Base-by-base conservation (phyloP, 441 rosid genomes). In the Iberis amara region DNA sequence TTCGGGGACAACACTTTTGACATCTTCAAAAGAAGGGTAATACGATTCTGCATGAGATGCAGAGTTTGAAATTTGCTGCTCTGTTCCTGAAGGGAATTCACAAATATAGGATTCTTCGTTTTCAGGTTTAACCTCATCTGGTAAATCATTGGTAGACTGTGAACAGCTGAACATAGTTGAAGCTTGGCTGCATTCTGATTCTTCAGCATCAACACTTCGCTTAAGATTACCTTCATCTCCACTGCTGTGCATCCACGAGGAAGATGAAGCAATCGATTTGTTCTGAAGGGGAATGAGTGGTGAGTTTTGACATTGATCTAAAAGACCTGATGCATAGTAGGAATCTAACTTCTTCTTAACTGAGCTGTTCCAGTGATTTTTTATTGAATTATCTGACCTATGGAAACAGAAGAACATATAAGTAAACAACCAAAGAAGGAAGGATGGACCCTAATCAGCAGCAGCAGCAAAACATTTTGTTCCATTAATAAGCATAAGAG, bases 281-380 rank as follows among this genome's bases (percentile, higher is more conserved):
- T 73, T 78, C 69, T 81, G 90, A 64, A 68, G 72, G 57, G 64
- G 69, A 68, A 57, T 70, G 55, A 70, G 78, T 63, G 99, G 81
- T 56, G 68, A 71, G 64, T 65, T 81, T 64, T 81, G 94, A 64
- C 71, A 77, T 66, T 86, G 90, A 56, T 83, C 89, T 59, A 92
- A 71, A 61, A 82, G 78, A 62, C 95, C 99, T 10, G 97, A 86
- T 48, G 89, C 89, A 62, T 84, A 61, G 69, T 89, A 92, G 32
- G 97, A 82, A 59, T 89, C 96, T 72, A 94, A 47, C 72, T 94
- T 94, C 89, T 94, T 94, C 73, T 84, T 94, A 64, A 94, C 92
- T 44, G 97, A 89, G 75, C 99, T 94, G 82, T 94, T 89, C 99
- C 99, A 94, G 70, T 89, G 99, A 70, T 94, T 94, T 76, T 94